Conservation (phyloP, 805 yeast genomes). For the Cyberlindnera japonica region DNA sequence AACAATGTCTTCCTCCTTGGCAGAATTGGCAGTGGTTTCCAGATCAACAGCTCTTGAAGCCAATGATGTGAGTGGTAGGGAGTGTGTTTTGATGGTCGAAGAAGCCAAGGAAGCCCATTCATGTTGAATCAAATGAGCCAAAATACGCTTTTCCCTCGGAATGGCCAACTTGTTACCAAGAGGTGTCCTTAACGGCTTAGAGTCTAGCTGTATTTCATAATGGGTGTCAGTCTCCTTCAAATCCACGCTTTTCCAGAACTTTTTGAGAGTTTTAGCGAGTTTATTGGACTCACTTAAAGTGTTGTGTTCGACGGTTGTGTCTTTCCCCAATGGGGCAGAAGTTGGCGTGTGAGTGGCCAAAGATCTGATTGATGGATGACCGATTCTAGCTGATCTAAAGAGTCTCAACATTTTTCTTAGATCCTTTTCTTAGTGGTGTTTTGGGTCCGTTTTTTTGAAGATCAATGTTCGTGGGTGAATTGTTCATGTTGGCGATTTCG, state of each 20-base stretch:
- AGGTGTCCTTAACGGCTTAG: constrained; percentile 80
- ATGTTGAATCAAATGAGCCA: constrained; percentile 74
- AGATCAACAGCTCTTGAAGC: constrained; percentile 86
- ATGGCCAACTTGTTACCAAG: constrained; percentile 65
- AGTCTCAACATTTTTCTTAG: background rate
- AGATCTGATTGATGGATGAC: background rate
- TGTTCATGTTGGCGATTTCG: background rate
- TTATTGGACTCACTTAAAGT: constrained; percentile 53
- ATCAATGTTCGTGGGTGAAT: no score
- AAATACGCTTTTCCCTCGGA: constrained; percentile 52
- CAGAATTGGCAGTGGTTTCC: constrained; percentile 34
- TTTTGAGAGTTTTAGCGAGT: constrained; percentile 60
- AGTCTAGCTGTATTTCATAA: constrained; percentile 62
- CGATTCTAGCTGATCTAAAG: background rate
- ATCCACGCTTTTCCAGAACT: constrained; percentile 79
- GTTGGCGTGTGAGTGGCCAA: constrained; percentile 6
- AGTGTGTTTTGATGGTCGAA: constrained; percentile 66
- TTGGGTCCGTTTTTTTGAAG: no score
- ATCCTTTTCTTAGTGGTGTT: no score
- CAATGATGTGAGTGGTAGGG: constrained; percentile 83
- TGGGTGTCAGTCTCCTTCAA: constrained; percentile 29
- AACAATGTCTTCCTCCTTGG: constrained; percentile 46
- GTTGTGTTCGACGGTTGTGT: constrained; percentile 11
- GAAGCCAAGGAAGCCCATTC: constrained; percentile 83
- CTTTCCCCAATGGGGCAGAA: background rate